phyloP scores from a whole-genome alignment of 2,329 filamentous ascomycete species.

The Botrytis tulipae region DNA sequence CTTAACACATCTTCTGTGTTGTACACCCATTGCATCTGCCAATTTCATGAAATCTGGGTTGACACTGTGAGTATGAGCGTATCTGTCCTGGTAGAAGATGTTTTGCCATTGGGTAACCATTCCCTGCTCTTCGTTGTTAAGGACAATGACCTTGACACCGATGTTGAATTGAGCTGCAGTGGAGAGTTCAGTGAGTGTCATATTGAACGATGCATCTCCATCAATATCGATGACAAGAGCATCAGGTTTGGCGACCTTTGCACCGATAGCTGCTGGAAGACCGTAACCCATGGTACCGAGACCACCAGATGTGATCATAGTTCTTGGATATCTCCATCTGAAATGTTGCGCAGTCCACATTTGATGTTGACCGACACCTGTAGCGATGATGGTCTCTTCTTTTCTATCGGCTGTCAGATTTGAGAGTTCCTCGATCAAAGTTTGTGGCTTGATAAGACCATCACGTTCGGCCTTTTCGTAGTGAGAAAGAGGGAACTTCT shows the following conservation, averaged over 20 bases:
- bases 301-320: slow-evolving; percentile 95
- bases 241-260: slow-evolving; percentile 74
- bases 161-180: slow-evolving; percentile 96
- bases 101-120: slow-evolving; percentile 99
- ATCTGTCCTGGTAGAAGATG: slow-evolving; percentile 94
- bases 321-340: slow-evolving; percentile 86
- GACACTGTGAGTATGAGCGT: slow-evolving; percentile 85
- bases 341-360: slow-evolving; percentile 99
- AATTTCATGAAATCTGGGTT: slow-evolving; percentile 98
- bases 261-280: slow-evolving; percentile 90
- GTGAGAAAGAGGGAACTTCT: slow-evolving; percentile 77
- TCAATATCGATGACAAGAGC: slow-evolving; percentile 83
- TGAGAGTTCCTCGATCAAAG: slow-evolving; percentile 86
- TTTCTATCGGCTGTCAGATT: slow-evolving; percentile 78
- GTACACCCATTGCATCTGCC: slow-evolving; percentile 85
- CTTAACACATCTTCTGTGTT: slow-evolving; percentile 68
- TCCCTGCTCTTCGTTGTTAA: slow-evolving; percentile 97
- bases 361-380: slow-evolving; percentile 95
- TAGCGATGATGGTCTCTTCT: slow-evolving; percentile 81
- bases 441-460: slow-evolving; percentile 90
- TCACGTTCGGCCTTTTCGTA: slow-evolving; percentile 76
- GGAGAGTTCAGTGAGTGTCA: slow-evolving; percentile 94
- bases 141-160: slow-evolving; percentile 86
- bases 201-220: slow-evolving; percentile 97
- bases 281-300: slow-evolving; percentile 96